Base-by-base conservation (phyloP, 306 rosid species). In the Cyamopsis tetragonoloba region DNA sequence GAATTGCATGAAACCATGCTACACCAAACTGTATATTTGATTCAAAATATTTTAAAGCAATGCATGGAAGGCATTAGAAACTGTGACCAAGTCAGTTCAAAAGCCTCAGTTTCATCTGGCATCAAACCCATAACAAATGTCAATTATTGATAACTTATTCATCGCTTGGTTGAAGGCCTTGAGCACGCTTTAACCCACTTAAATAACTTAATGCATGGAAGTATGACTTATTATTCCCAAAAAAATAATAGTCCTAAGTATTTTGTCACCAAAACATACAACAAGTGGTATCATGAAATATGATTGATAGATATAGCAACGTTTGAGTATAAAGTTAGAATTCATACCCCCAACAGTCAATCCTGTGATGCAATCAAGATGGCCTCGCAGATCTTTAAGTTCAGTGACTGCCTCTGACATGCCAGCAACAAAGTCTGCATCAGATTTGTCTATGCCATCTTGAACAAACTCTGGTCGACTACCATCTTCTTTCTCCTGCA, bases 301-400 rank as follows among this genome's bases (percentile, higher is more conserved):
- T n/a, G 63, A 37, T 15, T 65, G 34, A 54, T 49, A 39, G 58
- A 35, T 32, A 73, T 14, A 38, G 20, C 34, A 57, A 58, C 5
- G 17, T 61, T 22, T 48, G 65, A 70, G 28, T 9, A 42, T 22
- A 51, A 57, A 68, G 19, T 14, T 50, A 20, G 53, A 71, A 72
- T 49, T 19, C 81, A 62, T 83, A 92, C 98, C 98, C 72, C 98
- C 98, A 54, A 87, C 83, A 43, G 86, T 82, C 63, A 92, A 84
- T 50, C 87, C 91, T 8, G 96, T 75, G 79, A 92, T 75, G 68
- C 89, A 84, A 71, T 85, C 96, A 71, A 83, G 87, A 86, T 89
- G 98, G 50, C 96, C 88, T 44, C 74, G 83, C 62, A 92, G 70
- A 78, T 84, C 88, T 72, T 77, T 84, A 34, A 70, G 76, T 81